These are phyloP conservation scores for Silene vulgaris DNA, from an alignment of 179 eudicot genomes.

Conservation along the genomic window DNA sequence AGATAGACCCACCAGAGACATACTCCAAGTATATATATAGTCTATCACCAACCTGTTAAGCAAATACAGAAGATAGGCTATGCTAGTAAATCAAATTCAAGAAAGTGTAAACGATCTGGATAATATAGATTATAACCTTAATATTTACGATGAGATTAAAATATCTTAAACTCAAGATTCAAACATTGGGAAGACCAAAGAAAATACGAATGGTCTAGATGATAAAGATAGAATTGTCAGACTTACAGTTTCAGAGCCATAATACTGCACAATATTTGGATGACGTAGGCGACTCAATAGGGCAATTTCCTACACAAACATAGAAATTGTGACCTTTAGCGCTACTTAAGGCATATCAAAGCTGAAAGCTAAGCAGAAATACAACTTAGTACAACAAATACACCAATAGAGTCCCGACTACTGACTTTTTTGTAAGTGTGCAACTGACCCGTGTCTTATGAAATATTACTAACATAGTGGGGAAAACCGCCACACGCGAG, in stretches of 20 bases:
- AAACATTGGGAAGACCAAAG: neutral
- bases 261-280: constrained; percentile 87
- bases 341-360: constrained; percentile 12
- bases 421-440: neutral
- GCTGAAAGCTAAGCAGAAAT: neutral
- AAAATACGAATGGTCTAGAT: neutral
- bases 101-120: neutral
- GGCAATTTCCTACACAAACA: constrained; percentile 57
- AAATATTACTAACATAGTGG: neutral
- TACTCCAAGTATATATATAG: constrained; percentile 87
- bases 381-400: neutral
- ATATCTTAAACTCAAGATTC: neutral
- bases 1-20: constrained; percentile 93
- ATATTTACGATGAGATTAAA: neutral
- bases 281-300: constrained; percentile 70
- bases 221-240: neutral
- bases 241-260: constrained; percentile 80
- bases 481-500: constrained; percentile 1
- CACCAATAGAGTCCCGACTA: neutral
- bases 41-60: constrained; percentile 70
- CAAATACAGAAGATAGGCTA: constrained; percentile 3
- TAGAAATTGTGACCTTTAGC: constrained; percentile 18
- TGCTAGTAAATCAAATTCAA: neutral
- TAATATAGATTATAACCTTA: neutral
- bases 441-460: constrained; percentile 1